These are phyloP conservation scores for Brassica balearica DNA, from an alignment of 441 rosid genomes.

Conservation along the genomic window DNA sequence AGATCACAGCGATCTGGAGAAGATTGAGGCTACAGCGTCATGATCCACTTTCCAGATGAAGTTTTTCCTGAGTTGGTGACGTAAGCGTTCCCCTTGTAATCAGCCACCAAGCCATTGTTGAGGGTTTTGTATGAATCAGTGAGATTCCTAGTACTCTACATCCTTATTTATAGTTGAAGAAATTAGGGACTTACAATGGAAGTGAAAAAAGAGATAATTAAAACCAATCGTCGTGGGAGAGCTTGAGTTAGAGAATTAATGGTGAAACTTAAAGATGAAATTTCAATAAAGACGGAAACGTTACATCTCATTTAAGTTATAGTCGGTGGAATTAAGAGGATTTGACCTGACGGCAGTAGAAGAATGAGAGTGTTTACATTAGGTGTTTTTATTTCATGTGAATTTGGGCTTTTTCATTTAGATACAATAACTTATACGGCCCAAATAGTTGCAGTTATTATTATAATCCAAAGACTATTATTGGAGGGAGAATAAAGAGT, in stretches of 20 bases:
- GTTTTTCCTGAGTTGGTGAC: constrained; percentile 77
- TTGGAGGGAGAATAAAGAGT: not conserved
- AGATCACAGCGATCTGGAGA: constrained; percentile 65
- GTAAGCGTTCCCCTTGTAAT: constrained; percentile 79
- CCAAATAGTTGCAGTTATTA: not conserved
- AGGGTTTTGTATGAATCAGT: not conserved
- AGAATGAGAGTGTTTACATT: not conserved
- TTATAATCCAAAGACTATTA: too few species aligned
- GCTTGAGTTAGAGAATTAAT: not conserved
- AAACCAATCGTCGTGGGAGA: not conserved
- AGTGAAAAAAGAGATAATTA: not conserved
- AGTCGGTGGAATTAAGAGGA: not conserved
- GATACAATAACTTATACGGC: not conserved
- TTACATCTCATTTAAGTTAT: not conserved
- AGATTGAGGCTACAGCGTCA: constrained; percentile 64
- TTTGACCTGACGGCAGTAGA: not conserved
- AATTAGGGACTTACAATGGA: not conserved
- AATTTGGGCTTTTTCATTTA: not conserved
- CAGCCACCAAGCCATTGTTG: constrained; percentile 72
- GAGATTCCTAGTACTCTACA: not conserved
- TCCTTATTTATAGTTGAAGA: not conserved
- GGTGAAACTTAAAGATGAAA: not conserved
- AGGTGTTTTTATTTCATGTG: not conserved
- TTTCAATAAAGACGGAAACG: not conserved
- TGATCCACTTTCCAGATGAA: constrained; percentile 79